Conservation (phyloP, 805 yeast genomes). For the Torulaspora quercuum region DNA sequence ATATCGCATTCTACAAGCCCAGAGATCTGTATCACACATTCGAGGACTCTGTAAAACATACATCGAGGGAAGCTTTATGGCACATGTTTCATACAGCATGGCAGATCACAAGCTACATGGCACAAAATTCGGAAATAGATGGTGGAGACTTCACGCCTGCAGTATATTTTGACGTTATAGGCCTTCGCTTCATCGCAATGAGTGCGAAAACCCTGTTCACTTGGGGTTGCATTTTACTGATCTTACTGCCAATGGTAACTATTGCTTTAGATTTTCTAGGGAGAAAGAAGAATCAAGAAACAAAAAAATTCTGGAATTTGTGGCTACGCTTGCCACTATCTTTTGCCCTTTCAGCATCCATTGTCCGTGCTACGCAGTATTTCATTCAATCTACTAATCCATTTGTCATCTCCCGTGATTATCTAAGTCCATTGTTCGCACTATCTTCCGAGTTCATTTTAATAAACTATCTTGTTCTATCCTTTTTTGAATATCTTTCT, state of each 20-base stretch:
- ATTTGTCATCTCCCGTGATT: slow-evolving; percentile 49
- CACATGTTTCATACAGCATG: slow-evolving; percentile 76
- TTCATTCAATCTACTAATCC: slow-evolving; percentile 46
- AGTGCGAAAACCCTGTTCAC: slow-evolving; percentile 49
- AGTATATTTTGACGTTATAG: slow-evolving; percentile 62
- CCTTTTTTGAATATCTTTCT: slow-evolving; percentile 34
- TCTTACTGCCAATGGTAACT: slow-evolving; percentile 52
- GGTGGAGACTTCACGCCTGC: slow-evolving; percentile 42
- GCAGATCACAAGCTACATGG: slow-evolving; percentile 52
- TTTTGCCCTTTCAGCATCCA: slow-evolving; percentile 43
- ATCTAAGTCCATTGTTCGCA: slow-evolving; percentile 48
- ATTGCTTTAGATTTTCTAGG: slow-evolving; percentile 48
- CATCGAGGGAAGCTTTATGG: slow-evolving; percentile 69
- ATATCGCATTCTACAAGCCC: slow-evolving; percentile 85
- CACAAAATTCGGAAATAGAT: slow-evolving; percentile 39
- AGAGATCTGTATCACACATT: slow-evolving; percentile 79
- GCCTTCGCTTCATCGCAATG: slow-evolving; percentile 50
- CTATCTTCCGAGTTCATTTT: slow-evolving; percentile 48
- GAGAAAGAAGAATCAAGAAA: slow-evolving; percentile 48
- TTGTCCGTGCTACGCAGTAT: slow-evolving; percentile 39
- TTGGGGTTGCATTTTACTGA: slow-evolving; percentile 51
- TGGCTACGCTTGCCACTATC: slow-evolving; percentile 62
- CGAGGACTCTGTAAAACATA: slow-evolving; percentile 62
- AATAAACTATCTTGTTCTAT: slow-evolving; percentile 54
- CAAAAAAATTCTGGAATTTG: slow-evolving; percentile 36